A percentile compares a stretch with the other conserved stretches of the same genome.
These are phyloP conservation scores for Tarenaya hassleriana DNA, from an alignment of 345 rosid species.

Conservation along the genomic window DNA sequence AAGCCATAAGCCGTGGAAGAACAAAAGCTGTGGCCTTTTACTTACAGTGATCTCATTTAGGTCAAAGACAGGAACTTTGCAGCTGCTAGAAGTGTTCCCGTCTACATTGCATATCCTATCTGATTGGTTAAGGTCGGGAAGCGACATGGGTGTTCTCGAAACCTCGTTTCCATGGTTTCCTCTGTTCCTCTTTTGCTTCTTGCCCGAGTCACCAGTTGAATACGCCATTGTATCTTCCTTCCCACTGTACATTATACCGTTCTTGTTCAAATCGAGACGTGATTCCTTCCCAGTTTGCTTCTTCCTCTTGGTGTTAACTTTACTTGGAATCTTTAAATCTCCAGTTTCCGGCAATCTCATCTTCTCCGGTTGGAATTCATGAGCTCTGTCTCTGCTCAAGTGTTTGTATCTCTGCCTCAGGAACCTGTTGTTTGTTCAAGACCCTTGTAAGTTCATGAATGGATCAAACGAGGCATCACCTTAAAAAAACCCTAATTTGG, in stretches of 20 bases:
- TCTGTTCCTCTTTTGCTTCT: constrained; percentile 28
- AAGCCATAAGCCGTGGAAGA: background rate
- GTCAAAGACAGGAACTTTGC: constrained; percentile 53
- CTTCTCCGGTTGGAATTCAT: constrained; percentile 6
- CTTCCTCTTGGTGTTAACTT: constrained; percentile 25
- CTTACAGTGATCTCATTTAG: constrained; percentile 88
- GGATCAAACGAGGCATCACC: no score
- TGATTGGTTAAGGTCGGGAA: constrained; percentile 29
- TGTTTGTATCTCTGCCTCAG: constrained; percentile 50
- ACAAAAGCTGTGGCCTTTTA: constrained; percentile 11
- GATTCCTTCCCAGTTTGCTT: constrained; percentile 24
- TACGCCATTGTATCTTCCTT: constrained; percentile 26
- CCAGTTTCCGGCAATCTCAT: constrained; percentile 16
- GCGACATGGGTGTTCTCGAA: constrained; percentile 7
- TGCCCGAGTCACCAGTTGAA: constrained; percentile 32
- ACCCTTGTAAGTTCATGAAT: constrained; percentile 15
- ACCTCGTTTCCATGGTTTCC: constrained; percentile 20
- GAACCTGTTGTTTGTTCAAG: constrained; percentile 42
- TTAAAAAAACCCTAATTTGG: no score
- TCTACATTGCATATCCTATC: constrained; percentile 22
- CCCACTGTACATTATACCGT: constrained; percentile 17
- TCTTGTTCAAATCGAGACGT: constrained; percentile 33
- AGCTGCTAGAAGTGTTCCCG: constrained; percentile 29
- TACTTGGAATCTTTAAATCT: constrained; percentile 23
- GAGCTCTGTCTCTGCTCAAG: constrained; percentile 44